Evolutionary conservation across 768 basidiomycete species (phyloP).

Genomic region (Neoboletus brunneissimus): DNA sequence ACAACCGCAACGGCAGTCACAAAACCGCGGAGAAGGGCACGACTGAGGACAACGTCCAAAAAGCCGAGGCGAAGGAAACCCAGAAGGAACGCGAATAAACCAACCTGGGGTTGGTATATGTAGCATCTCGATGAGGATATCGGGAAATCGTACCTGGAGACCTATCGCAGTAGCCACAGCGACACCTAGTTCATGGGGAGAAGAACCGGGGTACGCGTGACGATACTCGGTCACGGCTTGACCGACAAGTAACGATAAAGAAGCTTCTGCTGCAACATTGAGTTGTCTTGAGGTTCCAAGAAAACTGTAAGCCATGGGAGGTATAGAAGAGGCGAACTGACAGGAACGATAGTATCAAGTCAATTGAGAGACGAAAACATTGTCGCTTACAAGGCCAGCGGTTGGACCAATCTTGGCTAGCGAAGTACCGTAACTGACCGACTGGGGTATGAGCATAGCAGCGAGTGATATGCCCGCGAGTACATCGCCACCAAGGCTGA

Average conservation of each 20-base stretch:
- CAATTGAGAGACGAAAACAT: not conserved
- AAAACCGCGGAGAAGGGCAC: conserved; percentile 85
- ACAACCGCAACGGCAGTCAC: conserved; percentile 82
- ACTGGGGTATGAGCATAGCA: conserved; percentile 80
- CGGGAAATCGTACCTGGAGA: conserved; percentile 55
- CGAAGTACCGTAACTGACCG: conserved; percentile 88
- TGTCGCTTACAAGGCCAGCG: conserved; percentile 68
- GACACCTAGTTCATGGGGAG: conserved; percentile 53
- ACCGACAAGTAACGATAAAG: conserved; percentile 81
- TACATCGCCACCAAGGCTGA: conserved; percentile 65
- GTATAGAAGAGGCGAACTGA: conserved; percentile 82
- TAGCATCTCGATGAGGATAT: not conserved
- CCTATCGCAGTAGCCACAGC: conserved; percentile 80
- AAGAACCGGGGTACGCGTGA: conserved; percentile 39
- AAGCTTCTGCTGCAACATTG: conserved; percentile 86
- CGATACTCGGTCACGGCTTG: conserved; percentile 77
- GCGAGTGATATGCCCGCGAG: conserved; percentile 85
- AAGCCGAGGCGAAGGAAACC: conserved; percentile 90
- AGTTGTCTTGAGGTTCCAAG: conserved; percentile 82
- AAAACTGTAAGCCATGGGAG: conserved; percentile 86
- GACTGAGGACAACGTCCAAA: conserved; percentile 89
- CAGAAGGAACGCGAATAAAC: conserved; percentile 78
- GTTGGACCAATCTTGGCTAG: conserved; percentile 83
- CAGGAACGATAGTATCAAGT: not conserved
- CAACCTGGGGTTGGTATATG: conserved; percentile 48